Evolutionary conservation across 148 eudicot genomes (phyloP).

Genomic region (Talinum fruticosum): DNA sequence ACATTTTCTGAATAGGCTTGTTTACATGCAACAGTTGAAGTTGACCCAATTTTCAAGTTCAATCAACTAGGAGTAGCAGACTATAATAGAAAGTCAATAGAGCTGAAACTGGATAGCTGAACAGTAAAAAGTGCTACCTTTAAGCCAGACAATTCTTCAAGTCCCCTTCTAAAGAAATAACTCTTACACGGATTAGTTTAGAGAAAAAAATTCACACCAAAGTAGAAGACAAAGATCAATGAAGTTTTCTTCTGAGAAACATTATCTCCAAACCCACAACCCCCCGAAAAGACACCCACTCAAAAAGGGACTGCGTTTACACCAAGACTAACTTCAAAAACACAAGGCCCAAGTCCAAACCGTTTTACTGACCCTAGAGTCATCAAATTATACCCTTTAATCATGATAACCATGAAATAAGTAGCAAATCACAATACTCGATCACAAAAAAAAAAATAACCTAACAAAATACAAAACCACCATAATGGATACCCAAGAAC

Average conservation of each 20-base stretch:
- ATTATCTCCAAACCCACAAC: too few relatives aligned
- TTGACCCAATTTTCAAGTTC: neutral
- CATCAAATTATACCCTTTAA: neutral
- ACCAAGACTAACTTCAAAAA: too few relatives aligned
- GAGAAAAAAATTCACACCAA: neutral
- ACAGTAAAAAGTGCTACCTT: neutral
- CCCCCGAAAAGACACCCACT: constrained; percentile 2
- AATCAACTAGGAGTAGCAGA: neutral
- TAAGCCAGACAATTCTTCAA: constrained; percentile 1
- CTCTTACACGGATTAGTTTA: too few relatives aligned
- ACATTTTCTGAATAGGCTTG: neutral
- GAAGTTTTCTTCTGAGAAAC: neutral
- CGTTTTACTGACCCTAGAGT: neutral
- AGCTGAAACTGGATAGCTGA: constrained; percentile 11
- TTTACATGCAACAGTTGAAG: neutral
- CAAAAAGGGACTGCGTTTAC: neutral
- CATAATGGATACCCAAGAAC: neutral
- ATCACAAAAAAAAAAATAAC: neutral
- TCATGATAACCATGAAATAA: neutral
- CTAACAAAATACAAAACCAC: neutral
- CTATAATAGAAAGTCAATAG: constrained; percentile 11
- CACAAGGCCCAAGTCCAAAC: neutral
- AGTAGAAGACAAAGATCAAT: neutral
- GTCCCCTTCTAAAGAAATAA: too few relatives aligned
- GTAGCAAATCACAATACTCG: neutral